These are phyloP conservation scores for Paraconiothyrium sp. DNA, from an alignment of 2,329 filamentous ascomycete genomes.

Conservation along the genomic window DNA sequence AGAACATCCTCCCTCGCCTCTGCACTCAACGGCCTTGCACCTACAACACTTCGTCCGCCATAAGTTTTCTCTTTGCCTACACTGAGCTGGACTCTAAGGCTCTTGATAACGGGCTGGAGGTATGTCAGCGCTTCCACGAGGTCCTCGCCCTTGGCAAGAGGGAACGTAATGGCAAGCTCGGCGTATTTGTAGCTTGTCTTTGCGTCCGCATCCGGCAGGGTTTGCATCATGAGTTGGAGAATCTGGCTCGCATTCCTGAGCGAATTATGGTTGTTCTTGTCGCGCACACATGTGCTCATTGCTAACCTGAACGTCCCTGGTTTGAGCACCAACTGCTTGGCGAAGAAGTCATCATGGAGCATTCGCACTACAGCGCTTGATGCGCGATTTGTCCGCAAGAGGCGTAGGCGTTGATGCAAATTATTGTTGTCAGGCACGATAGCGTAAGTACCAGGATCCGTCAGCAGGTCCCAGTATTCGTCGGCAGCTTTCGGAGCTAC, in stretches of 20 bases:
- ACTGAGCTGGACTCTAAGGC: conserved; percentile 42
- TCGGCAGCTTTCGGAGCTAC: conserved; percentile 70
- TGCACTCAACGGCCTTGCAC: conserved; percentile 27
- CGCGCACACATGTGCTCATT: conserved; percentile 76
- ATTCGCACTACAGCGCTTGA: conserved; percentile 69
- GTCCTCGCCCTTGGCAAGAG: conserved; percentile 41
- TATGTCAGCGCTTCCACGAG: conserved; percentile 39
- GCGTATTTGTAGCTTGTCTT: conserved; percentile 44
- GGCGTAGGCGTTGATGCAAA: conserved; percentile 72
- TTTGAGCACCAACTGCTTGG: conserved; percentile 38
- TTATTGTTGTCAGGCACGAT: conserved; percentile 77
- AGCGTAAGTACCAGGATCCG: conserved; percentile 60
- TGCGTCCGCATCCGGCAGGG: conserved; percentile 41
- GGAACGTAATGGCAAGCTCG: conserved; percentile 38
- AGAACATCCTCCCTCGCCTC: conserved; percentile 38
- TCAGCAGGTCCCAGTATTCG: conserved; percentile 81
- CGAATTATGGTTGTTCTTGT: conserved; percentile 77
- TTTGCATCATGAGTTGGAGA: conserved; percentile 58
- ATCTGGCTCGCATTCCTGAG: conserved; percentile 72
- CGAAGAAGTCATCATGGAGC: conserved; percentile 55
- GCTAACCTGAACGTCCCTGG: conserved; percentile 73
- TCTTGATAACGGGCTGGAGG: conserved; percentile 37
- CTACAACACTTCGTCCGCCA: conserved; percentile 12
- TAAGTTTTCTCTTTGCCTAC: conserved; percentile 29
- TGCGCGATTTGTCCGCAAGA: conserved; percentile 72